phyloP scores from a whole-genome alignment of 164 flowering plant genomes.

The Kingdonia uniflora region DNA sequence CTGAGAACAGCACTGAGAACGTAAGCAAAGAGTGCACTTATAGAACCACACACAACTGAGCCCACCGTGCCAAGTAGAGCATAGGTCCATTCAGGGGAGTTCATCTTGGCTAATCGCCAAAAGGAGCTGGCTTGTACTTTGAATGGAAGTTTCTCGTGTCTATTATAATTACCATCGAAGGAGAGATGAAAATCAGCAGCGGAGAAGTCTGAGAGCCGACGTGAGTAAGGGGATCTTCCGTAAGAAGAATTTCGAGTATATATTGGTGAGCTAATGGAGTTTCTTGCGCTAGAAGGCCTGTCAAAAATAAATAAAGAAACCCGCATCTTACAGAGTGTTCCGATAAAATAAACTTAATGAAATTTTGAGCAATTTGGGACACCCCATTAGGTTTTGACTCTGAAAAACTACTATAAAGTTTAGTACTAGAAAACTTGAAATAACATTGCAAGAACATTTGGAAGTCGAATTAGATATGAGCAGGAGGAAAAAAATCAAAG shows the following conservation, averaged over 20 bases:
- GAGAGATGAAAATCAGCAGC: conserved; percentile 84
- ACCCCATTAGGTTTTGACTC: no score
- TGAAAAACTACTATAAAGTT: no score
- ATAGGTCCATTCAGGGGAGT: conserved; percentile 86
- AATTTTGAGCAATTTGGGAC: no score
- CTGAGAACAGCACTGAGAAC: conserved; percentile 91
- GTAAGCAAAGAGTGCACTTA: conserved; percentile 87
- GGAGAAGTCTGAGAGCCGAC: conserved; percentile 93
- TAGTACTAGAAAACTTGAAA: no score
- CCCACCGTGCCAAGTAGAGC: conserved; percentile 84
- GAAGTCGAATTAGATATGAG: not conserved
- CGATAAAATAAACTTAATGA: no score
- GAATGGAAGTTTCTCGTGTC: conserved; percentile 73
- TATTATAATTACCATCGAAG: conserved; percentile 51
- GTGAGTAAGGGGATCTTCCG: conserved; percentile 91
- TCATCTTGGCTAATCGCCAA: conserved; percentile 92
- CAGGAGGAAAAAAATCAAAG: no score
- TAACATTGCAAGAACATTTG: no score
- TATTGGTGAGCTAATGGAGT: conserved; percentile 94
- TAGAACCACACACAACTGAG: conserved; percentile 75
- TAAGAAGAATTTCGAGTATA: conserved; percentile 87
- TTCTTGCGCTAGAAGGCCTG: conserved; percentile 97
- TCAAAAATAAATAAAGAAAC: not conserved
- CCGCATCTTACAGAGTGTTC: no score
- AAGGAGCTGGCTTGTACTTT: conserved; percentile 93